Conservation (phyloP, 2,329 filamentous ascomycete species). For the Orbilia javanica region DNA sequence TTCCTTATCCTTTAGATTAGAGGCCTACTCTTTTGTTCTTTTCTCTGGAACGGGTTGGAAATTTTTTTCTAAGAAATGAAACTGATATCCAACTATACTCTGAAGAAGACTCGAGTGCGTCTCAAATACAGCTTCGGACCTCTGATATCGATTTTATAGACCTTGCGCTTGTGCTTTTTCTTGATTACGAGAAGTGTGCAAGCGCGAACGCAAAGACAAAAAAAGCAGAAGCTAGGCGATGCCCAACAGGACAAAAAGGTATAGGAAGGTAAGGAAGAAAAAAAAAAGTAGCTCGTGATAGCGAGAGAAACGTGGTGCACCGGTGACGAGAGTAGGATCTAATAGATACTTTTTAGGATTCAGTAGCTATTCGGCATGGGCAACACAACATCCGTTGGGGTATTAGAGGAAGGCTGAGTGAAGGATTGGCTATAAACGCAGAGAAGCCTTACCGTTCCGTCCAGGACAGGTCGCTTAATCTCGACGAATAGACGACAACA, state of each 20-base stretch:
- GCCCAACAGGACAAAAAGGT: conserved; percentile 45
- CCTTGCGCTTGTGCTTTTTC: conserved; percentile 16
- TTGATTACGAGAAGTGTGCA: conserved; percentile 37
- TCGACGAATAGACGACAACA: conserved; percentile 51
- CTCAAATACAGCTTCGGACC: conserved; percentile 51
- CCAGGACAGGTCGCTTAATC: conserved; percentile 52
- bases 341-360: conserved; percentile 54
- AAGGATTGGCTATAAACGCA: conserved; percentile 50
- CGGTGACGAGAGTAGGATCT: conserved; percentile 51
- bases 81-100: conserved; percentile 36
- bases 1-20: conserved; percentile 20
- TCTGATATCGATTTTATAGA: conserved; percentile 46
- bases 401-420: conserved; percentile 50
- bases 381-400: conserved; percentile 46
- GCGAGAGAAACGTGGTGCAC: conserved; percentile 8
- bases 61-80: conserved; percentile 39
- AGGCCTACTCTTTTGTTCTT: conserved; percentile 40
- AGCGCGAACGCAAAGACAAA: conserved; percentile 39
- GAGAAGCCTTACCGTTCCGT: conserved; percentile 52
- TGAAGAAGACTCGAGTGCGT: conserved; percentile 21
- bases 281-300: conserved; percentile 37
- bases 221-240: conserved; percentile 10
- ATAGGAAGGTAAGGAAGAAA: conserved; percentile 32
- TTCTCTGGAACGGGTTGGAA: conserved; percentile 40
- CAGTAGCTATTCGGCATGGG: conserved; percentile 3